phyloP scores from a whole-genome alignment of 306 rosid genomes.

The Castanea mollissima region DNA sequence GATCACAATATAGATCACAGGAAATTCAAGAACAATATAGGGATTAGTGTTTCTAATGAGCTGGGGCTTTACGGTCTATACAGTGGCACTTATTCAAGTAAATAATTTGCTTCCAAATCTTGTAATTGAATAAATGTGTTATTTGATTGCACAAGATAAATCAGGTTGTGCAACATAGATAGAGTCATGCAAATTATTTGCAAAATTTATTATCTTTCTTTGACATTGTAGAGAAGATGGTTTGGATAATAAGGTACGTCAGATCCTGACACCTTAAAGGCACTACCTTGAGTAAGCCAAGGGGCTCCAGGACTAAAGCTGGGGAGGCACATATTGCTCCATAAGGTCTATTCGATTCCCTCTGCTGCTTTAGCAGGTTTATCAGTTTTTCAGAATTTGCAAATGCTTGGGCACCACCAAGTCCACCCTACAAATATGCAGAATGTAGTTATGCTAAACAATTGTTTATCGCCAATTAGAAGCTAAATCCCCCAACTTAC shows the following conservation, averaged over 20 bases:
- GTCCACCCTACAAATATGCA: slow-evolving; percentile 69
- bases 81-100: background rate
- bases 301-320: slow-evolving; percentile 85
- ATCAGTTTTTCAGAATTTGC: slow-evolving; percentile 75
- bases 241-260: background rate
- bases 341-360: slow-evolving; percentile 67
- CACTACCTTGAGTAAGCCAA: slow-evolving; percentile 81
- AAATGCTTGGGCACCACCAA: slow-evolving; percentile 91
- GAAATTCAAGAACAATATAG: background rate
- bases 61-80: background rate
- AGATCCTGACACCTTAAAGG: slow-evolving; percentile 1
- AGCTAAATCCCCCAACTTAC: slow-evolving; percentile 40
- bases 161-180: too few relatives aligned
- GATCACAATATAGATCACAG: background rate
- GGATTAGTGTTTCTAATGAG: background rate
- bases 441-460: slow-evolving; percentile 19
- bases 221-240: background rate
- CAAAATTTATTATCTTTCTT: background rate
- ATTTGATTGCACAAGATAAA: too few relatives aligned
- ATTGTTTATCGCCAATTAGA: background rate
- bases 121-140: background rate
- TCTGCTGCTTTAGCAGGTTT: slow-evolving; percentile 65
- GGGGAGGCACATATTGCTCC: slow-evolving; percentile 99
- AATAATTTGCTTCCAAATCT: background rate
- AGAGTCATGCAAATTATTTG: too few relatives aligned